These are phyloP conservation scores for Cladophialophora psammophila DNA, from an alignment of 2,329 filamentous ascomycete species.

Conservation along the genomic window DNA sequence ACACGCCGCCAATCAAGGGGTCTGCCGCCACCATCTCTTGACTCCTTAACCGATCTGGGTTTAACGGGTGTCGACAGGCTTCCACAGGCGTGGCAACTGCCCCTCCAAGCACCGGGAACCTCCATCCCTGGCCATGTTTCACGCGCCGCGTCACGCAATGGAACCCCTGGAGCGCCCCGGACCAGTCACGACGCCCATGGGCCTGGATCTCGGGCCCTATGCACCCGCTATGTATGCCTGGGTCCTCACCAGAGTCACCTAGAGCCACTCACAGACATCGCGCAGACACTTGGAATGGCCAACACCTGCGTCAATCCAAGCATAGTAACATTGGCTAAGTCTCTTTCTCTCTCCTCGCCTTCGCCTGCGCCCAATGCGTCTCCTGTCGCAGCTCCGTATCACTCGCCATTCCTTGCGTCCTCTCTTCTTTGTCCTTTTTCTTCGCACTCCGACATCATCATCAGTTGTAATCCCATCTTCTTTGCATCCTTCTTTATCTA, in stretches of 20 bases:
- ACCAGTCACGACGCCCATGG: conserved; percentile 14
- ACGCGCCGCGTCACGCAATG: conserved; percentile 33
- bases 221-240: background rate
- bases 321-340: conserved; percentile 21
- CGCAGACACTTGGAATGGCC: background rate
- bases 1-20: background rate
- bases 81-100: background rate
- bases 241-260: background rate
- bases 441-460: conserved; percentile 2
- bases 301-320: conserved; percentile 19
- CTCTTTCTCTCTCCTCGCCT: conserved; percentile 10
- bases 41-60: background rate
- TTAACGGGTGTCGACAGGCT: background rate
- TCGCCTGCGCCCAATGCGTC: conserved; percentile 9
- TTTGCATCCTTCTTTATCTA: conserved; percentile 2
- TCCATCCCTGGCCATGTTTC: conserved; percentile 26
- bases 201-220: conserved; percentile 15
- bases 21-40: background rate
- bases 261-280: background rate
- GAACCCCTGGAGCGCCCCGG: background rate
- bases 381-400: background rate
- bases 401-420: conserved; percentile 7
- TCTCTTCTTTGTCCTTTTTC: conserved; percentile 3
- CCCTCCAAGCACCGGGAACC: no score
- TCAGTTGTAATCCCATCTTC: conserved; percentile 2